Evolutionary conservation across 2,329 filamentous ascomycete species (phyloP).

Genomic region (Karstenula rhodostoma): DNA sequence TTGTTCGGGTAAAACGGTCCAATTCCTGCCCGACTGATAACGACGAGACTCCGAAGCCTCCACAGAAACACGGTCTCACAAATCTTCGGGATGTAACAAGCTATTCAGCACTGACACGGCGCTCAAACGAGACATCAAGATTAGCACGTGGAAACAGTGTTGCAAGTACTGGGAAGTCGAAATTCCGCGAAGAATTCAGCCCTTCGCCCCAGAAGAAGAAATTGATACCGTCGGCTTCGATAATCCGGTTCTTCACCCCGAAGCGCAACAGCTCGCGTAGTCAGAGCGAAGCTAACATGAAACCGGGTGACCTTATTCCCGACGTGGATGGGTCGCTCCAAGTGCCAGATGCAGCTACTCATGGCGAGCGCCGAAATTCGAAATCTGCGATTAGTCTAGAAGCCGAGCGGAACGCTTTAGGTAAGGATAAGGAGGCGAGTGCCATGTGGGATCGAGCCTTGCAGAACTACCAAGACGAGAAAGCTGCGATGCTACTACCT

Average conservation of each 20-base stretch:
- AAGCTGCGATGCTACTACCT: conserved; percentile 43
- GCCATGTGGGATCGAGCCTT: conserved; percentile 48
- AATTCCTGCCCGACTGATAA: conserved; percentile 35
- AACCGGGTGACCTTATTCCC: conserved; percentile 10
- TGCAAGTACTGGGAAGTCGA: conserved; percentile 42
- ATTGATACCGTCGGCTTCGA: conserved; percentile 32
- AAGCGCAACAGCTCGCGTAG: conserved; percentile 40
- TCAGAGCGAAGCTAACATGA: conserved; percentile 41
- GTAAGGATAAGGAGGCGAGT: conserved; percentile 32
- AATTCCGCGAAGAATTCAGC: conserved; percentile 49
- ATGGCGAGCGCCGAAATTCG: conserved; percentile 38
- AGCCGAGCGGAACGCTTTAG: conserved; percentile 34
- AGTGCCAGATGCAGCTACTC: conserved; percentile 16
- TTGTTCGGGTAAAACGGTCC: conserved; percentile 25
- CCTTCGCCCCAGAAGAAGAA: conserved; percentile 40
- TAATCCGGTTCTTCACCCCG: conserved; percentile 42
- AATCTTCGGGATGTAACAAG: conserved; percentile 17
- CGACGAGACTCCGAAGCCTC: conserved; percentile 34
- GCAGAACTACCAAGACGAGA: conserved; percentile 47
- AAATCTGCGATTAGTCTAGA: conserved; percentile 41
- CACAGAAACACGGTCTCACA: conserved; percentile 19
- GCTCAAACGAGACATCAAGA: conserved; percentile 1
- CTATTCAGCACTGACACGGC: conserved; percentile 5
- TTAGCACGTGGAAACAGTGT: conserved; percentile 38
- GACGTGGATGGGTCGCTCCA: conserved; percentile 34